Evolutionary conservation across 2,329 filamentous ascomycete species (phyloP).

Genomic region (Pseudogymnoascus sp.): DNA sequence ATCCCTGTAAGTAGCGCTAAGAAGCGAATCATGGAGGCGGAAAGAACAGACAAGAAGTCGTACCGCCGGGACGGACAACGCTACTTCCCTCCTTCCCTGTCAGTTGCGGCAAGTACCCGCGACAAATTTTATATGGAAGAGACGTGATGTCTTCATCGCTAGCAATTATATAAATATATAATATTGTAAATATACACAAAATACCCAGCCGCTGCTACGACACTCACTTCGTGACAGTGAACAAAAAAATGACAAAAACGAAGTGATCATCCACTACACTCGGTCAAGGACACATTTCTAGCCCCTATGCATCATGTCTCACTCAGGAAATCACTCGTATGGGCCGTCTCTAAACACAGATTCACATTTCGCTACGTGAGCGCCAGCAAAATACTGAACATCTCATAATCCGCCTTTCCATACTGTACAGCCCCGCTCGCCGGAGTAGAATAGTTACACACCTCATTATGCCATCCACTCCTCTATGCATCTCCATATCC

Average conservation of each 20-base stretch:
- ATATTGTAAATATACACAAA: background rate
- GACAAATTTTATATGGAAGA: background rate
- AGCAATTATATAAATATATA: background rate
- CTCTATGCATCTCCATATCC: background rate
- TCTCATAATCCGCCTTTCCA: conserved; percentile 3
- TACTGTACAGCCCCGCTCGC: background rate
- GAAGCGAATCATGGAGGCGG: conserved; percentile 10
- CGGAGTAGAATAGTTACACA: conserved; percentile 8
- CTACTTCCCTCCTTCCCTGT: conserved; percentile 5
- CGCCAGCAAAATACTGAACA: background rate
- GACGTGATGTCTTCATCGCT: background rate
- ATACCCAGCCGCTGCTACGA: background rate
- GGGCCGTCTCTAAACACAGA: background rate
- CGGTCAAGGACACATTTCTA: background rate
- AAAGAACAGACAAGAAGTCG: conserved; percentile 9
- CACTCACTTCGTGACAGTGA: background rate
- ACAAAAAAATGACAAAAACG: background rate
- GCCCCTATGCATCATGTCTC: conserved; percentile 6
- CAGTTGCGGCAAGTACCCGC: conserved; percentile 2
- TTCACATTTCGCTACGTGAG: conserved; percentile 4
- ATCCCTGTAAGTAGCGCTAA: conserved; percentile 9
- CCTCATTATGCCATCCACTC: background rate
- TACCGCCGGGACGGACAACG: conserved; percentile 2
- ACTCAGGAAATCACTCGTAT: background rate
- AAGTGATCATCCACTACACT: background rate